Base-by-base conservation (phyloP, 768 basidiomycete species). In the Pleurotus giganteus region DNA sequence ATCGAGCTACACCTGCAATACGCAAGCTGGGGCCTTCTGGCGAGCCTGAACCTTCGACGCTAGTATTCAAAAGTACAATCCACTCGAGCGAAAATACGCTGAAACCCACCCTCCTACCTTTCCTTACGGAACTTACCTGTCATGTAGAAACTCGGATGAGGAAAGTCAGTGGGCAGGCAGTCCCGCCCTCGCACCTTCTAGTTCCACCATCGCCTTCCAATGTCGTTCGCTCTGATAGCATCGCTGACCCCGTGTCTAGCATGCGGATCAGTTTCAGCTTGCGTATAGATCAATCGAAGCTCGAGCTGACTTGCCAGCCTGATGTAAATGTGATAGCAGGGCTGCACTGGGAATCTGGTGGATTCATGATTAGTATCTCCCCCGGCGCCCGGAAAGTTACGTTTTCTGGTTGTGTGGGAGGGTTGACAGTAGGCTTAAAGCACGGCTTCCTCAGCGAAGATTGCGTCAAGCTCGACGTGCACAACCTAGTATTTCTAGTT, bases 291-390 rank as follows among this genome's bases (percentile, higher is more conserved):
- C 82, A 87, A 63, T 98, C 96, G 0, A 85, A 80, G 53, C 77
- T 98, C 47, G 85, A 89, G 56, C 72, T 98, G 24, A 91, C 89
- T 0, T 98, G 96, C 60, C 84, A 86, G 57, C 93, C 93, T 0
- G 92, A 94, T 63, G 91, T 94, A 49, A 93, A 95, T 59, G 95
- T 97, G n/a, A 78, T 88, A 37, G 92, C 91, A 12, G 88, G 87
- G 1, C 65, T 97, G 29, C 81, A 91, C 44, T 98, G 96, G 96
- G 89, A 96, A 52, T 95, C 91, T 61, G 96, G 96, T 37, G 94
- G 94, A 0, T 94, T 98, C 64, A 72, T 94, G 46, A 68, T 94
- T 52, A 89, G 84, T 61, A 73, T 92, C 36, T 82, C 86, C 32
- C 89, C 94, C 1, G 85, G 85, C 2, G 83, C 83, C 45, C 77